Base-by-base conservation (phyloP, 139 green algal genomes). In the Edaphochlamys debaryana region DNA sequence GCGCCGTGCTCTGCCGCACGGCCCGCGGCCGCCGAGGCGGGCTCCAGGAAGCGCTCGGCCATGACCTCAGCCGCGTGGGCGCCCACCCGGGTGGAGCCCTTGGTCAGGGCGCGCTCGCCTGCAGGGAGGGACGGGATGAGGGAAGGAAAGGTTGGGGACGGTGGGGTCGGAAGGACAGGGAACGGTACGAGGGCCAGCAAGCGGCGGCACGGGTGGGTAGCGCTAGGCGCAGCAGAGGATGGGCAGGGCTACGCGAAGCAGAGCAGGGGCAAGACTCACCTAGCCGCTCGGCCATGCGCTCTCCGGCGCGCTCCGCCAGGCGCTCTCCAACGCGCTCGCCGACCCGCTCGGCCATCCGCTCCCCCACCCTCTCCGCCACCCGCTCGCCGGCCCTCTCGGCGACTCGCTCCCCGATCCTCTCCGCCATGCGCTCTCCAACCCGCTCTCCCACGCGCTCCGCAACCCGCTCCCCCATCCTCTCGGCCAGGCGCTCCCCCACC, bases 271-370 rank as follows among this genome's bases (percentile, higher is more conserved):
- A n/a, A n/a, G n/a, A 30, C 71, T 68, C 58, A 82, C 71, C 78
- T 32, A 87, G 40, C 9, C 73, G 67, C 79, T 86, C 83, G 25
- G 45, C 77, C 38, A 87, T 25, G 1, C 77, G 77, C 81, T 90
- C 86, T 45, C 62, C 85, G 23, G 56, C 67, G 3, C 82, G 82
- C 32, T 87, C 82, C 32, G 56, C 71, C n/a, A 91, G 40, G 2
- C 58, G 73, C 54, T 87, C 86, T 38, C 13, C 80, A 13, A n/a
- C 48, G 11, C 11, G 15, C 48, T 23, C 48, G 48, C 48, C 48
- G 11, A 54, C 25, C 20, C 81, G 81, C 62, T 87, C 81, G 25
- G 48, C 70, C 37, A 90, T 29, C 13, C 69, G 69, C 67, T 90
- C 86, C 1, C 60, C 71, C 20, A 68, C 72, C 32, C 82, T 41